Evolutionary conservation across 176 grass and related monocot genomes (phyloP).

Genomic region (Avena sativa): DNA sequence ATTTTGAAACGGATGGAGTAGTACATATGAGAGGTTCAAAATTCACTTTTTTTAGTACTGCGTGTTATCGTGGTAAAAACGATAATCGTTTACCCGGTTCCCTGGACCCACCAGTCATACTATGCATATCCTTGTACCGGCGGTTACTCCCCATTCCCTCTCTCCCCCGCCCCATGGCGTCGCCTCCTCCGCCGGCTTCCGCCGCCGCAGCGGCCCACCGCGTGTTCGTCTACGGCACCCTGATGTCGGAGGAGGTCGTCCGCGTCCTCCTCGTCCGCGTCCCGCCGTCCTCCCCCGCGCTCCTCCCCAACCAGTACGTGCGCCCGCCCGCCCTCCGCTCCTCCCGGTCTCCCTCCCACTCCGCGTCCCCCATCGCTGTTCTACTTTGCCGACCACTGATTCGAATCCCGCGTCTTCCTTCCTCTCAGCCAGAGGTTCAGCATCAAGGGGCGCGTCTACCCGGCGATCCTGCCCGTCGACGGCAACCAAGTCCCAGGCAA

Average conservation of each 20-base stretch:
- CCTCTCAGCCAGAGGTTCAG: conserved; percentile 69
- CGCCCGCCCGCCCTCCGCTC: not conserved
- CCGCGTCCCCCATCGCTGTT: not conserved
- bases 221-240: conserved; percentile 89
- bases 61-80: too few relatives aligned
- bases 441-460: conserved; percentile 81
- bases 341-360: not conserved
- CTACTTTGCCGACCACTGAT: not conserved
- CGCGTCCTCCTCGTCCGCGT: conserved; percentile 66
- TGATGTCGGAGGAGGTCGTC: conserved; percentile 82
- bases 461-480: conserved; percentile 70
- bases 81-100: too few relatives aligned
- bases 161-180: conserved; percentile 9
- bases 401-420: not conserved
- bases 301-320: conserved; percentile 58
- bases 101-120: not conserved
- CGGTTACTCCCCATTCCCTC: not conserved
- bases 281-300: conserved; percentile 57
- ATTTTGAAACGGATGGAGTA: too few relatives aligned
- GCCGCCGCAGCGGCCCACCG: conserved; percentile 37
- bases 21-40: too few relatives aligned
- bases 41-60: too few relatives aligned
- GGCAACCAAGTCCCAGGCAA: conserved; percentile 59
- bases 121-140: not conserved
- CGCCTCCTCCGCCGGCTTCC: not conserved